A percentile compares a stretch with the other conserved stretches of the same genome.
Conservation (phyloP, 2,329 filamentous ascomycete genomes). For the Hypoxylon sp. region DNA sequence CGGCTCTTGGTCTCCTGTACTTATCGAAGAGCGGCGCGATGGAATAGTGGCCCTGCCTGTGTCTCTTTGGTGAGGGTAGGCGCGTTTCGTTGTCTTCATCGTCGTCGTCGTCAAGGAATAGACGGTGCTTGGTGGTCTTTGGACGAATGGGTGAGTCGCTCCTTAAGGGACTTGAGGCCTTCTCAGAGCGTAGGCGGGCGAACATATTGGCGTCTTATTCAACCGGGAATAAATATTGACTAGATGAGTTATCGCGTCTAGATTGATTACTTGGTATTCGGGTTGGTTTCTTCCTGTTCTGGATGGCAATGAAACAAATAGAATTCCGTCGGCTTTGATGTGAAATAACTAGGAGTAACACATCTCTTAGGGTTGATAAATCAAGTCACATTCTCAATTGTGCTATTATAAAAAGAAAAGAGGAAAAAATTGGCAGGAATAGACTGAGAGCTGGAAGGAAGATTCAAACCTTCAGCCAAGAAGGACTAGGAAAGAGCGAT, state of each 20-base stretch:
- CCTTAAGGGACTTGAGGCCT: slow-evolving; percentile 19
- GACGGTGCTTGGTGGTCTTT: slow-evolving; percentile 38
- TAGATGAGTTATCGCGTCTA: background rate
- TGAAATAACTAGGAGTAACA: background rate
- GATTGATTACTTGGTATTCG: background rate
- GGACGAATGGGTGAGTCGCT: slow-evolving; percentile 26
- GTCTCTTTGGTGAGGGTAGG: slow-evolving; percentile 37
- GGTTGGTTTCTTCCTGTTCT: background rate
- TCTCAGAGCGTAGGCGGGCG: slow-evolving; percentile 28
- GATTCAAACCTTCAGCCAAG: background rate
- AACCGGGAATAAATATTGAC: background rate
- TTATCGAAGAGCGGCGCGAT: slow-evolving; percentile 45
- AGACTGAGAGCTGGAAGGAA: background rate
- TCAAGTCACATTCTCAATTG: background rate
- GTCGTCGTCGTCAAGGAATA: slow-evolving; percentile 25
- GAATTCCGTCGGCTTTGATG: background rate
- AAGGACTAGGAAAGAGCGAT: slow-evolving; percentile 1
- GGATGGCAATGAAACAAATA: background rate
- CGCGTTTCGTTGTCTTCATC: slow-evolving; percentile 33
- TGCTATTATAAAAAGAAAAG: background rate
- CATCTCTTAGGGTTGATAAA: background rate
- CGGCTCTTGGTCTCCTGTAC: slow-evolving; percentile 28
- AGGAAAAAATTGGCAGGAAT: slow-evolving; percentile 1
- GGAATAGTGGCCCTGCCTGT: slow-evolving; percentile 37
- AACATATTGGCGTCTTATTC: slow-evolving; percentile 23